Conservation (phyloP, 2,329 filamentous ascomycete genomes). For the Amesomyces nigricolor region DNA sequence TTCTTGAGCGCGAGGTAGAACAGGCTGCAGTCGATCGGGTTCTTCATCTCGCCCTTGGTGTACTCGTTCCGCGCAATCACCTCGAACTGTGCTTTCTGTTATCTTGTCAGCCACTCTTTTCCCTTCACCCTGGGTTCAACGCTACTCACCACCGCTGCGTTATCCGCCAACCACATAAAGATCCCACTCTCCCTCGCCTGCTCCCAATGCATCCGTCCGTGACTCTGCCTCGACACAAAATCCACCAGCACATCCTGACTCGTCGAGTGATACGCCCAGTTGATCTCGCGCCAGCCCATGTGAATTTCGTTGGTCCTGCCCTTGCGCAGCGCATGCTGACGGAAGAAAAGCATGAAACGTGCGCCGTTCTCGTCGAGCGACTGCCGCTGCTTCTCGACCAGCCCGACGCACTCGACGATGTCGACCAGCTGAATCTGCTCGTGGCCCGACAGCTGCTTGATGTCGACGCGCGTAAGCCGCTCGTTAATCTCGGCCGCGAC, state of each 20-base stretch:
- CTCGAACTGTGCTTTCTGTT: slow-evolving; percentile 73
- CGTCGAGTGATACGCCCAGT: slow-evolving; percentile 76
- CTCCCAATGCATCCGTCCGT: slow-evolving; percentile 76
- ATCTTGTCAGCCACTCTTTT: background rate
- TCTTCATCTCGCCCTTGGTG: slow-evolving; percentile 77
- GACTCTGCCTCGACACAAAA: slow-evolving; percentile 73
- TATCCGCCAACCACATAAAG: slow-evolving; percentile 90
- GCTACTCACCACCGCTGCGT: slow-evolving; percentile 62
- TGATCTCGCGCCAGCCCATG: slow-evolving; percentile 73
- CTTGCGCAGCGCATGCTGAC: slow-evolving; percentile 69
- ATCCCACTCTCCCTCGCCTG: slow-evolving; percentile 80
- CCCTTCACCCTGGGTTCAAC: background rate
- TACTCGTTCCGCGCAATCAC: slow-evolving; percentile 90
- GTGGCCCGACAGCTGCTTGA: slow-evolving; percentile 74
- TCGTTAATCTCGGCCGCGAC: slow-evolving; percentile 67
- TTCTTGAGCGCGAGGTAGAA: slow-evolving; percentile 89
- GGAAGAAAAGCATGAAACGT: slow-evolving; percentile 81
- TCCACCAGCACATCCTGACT: slow-evolving; percentile 88
- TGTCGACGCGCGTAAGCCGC: slow-evolving; percentile 64
- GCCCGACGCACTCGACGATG: slow-evolving; percentile 76
- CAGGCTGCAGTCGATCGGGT: slow-evolving; percentile 83
- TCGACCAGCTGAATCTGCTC: slow-evolving; percentile 83
- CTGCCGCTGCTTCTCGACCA: slow-evolving; percentile 78
- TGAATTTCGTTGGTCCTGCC: slow-evolving; percentile 58
- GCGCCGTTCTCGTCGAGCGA: slow-evolving; percentile 89